Conservation (phyloP, 331 rosid species). For the Arachis monticola region DNA sequence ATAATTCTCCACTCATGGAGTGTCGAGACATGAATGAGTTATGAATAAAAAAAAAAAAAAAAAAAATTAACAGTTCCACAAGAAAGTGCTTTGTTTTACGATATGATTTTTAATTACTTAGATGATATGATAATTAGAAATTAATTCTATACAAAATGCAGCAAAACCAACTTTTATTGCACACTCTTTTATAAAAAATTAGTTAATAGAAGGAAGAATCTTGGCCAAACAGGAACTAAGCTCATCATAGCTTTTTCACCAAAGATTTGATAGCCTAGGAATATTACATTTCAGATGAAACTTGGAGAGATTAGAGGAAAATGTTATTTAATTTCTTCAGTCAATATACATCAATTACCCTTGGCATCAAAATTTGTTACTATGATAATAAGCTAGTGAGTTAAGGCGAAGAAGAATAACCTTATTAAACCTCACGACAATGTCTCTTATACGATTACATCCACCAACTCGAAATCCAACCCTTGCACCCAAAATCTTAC, state of each 20-base stretch:
- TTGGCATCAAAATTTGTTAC: slow-evolving; percentile 23
- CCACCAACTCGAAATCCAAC: slow-evolving; percentile 84
- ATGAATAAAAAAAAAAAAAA: background rate
- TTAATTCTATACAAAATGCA: background rate
- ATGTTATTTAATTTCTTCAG: background rate
- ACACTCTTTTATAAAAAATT: background rate
- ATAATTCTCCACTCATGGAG: no score
- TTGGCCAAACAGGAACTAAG: background rate
- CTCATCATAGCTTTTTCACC: background rate
- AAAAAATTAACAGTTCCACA: slow-evolving; percentile 6
- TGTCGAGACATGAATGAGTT: no score
- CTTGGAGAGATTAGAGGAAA: slow-evolving; percentile 4
- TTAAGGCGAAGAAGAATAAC: slow-evolving; percentile 51
- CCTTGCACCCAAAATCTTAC: slow-evolving; percentile 71
- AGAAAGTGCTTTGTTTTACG: slow-evolving; percentile 3
- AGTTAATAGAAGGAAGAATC: background rate
- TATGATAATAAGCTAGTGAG: slow-evolving; percentile 24
- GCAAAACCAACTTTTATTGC: background rate
- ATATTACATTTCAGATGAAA: slow-evolving; percentile 8
- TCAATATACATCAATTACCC: slow-evolving; percentile 11
- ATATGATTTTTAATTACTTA: background rate
- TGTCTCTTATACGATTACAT: slow-evolving; percentile 75
- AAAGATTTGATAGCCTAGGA: background rate
- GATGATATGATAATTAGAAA: background rate
- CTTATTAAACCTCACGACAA: slow-evolving; percentile 80